These are phyloP conservation scores for Primulina tabacum DNA, from an alignment of 257 asterid species.

Conservation along the genomic window DNA sequence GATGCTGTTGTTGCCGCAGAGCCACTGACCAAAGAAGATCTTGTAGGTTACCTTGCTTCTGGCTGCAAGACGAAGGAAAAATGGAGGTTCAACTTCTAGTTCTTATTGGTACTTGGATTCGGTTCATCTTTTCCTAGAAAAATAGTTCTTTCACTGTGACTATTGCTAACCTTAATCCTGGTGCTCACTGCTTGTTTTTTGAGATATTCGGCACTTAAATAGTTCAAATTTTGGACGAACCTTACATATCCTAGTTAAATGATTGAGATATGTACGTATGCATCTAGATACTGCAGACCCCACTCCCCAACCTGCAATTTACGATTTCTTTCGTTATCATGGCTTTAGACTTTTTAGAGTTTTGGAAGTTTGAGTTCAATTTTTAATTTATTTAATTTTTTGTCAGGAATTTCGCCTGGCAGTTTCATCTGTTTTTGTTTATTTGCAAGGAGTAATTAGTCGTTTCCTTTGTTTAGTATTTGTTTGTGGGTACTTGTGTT, in stretches of 20 bases:
- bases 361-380: conserved; percentile 13
- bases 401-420: conserved; percentile 8
- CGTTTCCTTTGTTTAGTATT: conserved; percentile 3
- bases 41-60: conserved; percentile 78
- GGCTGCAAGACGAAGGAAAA: conserved; percentile 96
- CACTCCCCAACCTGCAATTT: conserved; percentile 10
- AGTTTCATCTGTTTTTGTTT: conserved; percentile 8
- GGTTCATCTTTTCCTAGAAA: conserved; percentile 28
- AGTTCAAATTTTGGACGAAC: not conserved
- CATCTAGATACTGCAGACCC: conserved; percentile 11
- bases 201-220: not conserved
- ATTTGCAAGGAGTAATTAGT: not conserved
- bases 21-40: conserved; percentile 88
- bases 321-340: conserved; percentile 10
- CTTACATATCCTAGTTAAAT: not conserved
- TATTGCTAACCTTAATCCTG: not conserved
- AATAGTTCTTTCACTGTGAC: not conserved
- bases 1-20: conserved; percentile 80
- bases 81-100: conserved; percentile 80
- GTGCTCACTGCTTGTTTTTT: too few relatives aligned
- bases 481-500: not conserved
- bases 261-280: not conserved
- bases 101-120: conserved; percentile 40
- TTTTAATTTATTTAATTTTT: conserved; percentile 7
- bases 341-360: conserved; percentile 4